Conservation (phyloP, 768 basidiomycete genomes). For the Leccinum broughii region DNA sequence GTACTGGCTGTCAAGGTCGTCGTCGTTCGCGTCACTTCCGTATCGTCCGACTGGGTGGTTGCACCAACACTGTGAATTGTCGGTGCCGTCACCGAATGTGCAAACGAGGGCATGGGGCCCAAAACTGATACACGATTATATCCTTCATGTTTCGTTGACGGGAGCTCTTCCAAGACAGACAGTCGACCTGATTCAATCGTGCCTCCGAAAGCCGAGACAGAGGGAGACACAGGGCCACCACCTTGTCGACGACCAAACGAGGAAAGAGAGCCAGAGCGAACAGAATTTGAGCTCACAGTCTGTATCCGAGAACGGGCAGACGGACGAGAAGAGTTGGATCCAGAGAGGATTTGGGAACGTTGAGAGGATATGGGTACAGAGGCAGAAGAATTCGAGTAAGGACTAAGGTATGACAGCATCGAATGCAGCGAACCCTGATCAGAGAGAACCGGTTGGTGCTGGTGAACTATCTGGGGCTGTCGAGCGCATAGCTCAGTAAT, state of each 20-base stretch:
- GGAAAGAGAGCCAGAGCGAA: constrained; percentile 54
- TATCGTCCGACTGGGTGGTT: constrained; percentile 34
- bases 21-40: constrained; percentile 27
- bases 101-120: constrained; percentile 36
- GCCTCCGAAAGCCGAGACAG: constrained; percentile 50
- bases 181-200: constrained; percentile 21
- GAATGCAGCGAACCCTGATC: constrained; percentile 69
- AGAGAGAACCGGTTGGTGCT: constrained; percentile 44
- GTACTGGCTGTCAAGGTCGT: constrained; percentile 22
- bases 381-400: constrained; percentile 47
- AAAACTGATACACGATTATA: constrained; percentile 29
- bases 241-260: constrained; percentile 48
- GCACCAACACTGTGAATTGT: constrained; percentile 34
- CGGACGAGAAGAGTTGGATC: constrained; percentile 57
- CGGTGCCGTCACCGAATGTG: constrained; percentile 26
- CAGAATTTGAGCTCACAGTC: constrained; percentile 39
- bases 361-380: constrained; percentile 53
- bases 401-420: constrained; percentile 55
- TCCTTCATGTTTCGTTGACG: constrained; percentile 10
- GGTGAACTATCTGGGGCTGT: constrained; percentile 48
- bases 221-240: constrained; percentile 43
- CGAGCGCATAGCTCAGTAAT: constrained; percentile 17
- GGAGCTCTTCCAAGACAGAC: constrained; percentile 26
- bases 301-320: constrained; percentile 44
- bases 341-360: constrained; percentile 42